phyloP scores from a whole-genome alignment of 495 filamentous ascomycete species.

The Penicillium egyptiacum region DNA sequence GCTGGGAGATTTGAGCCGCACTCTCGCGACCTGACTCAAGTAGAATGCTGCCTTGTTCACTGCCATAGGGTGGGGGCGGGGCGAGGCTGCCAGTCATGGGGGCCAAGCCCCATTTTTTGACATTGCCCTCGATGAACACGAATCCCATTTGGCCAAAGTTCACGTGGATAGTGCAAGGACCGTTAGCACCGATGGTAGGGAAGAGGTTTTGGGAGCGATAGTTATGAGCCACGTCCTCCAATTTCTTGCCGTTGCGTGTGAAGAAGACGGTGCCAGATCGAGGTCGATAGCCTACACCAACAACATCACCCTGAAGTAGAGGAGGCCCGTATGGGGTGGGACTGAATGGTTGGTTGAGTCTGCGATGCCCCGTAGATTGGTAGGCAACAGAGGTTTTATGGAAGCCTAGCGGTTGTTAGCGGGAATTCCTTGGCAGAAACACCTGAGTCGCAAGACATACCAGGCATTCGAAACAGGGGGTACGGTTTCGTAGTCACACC shows the following conservation, averaged over 20 bases:
- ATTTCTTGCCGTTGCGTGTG: conserved; percentile 94
- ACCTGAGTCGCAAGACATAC: conserved; percentile 47
- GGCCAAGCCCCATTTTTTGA: conserved; percentile 98
- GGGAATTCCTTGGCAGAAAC: not conserved
- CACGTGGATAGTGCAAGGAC: conserved; percentile 87
- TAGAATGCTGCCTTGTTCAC: conserved; percentile 91
- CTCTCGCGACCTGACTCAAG: conserved; percentile 81
- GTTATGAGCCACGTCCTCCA: conserved; percentile 93
- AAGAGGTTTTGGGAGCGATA: conserved; percentile 95
- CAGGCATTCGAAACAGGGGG: conserved; percentile 89
- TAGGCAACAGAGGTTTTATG: conserved; percentile 93
- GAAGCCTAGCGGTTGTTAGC: conserved; percentile 59
- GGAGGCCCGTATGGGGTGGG: conserved; percentile 76
- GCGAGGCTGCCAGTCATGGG: conserved; percentile 94
- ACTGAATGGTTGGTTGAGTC: conserved; percentile 87
- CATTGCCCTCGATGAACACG: conserved; percentile 98
- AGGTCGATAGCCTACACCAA: conserved; percentile 93
- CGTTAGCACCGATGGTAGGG: conserved; percentile 90
- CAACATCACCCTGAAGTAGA: conserved; percentile 88
- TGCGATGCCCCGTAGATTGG: conserved; percentile 78
- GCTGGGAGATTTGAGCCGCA: conserved; percentile 55
- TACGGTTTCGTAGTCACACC: conserved; percentile 97
- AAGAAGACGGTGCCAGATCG: conserved; percentile 96
- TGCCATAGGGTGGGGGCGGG: conserved; percentile 93
- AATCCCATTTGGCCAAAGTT: conserved; percentile 98